Conservation (phyloP, 2,329 filamentous ascomycete genomes). For the Bipolaris oryzae region DNA sequence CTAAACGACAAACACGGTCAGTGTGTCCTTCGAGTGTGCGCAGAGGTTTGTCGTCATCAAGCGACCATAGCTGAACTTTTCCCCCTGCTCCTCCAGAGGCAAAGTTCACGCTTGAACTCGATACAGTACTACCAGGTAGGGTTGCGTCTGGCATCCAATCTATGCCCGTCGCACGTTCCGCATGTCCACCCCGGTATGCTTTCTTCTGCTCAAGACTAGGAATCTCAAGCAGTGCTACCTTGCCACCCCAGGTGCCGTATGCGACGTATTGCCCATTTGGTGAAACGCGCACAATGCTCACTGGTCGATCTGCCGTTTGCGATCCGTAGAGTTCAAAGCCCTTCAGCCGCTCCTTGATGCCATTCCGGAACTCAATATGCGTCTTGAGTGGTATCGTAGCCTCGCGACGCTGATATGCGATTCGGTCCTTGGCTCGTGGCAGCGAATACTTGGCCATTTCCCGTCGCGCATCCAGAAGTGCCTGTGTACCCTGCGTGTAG, state of each 20-base stretch:
- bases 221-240: slow-evolving; percentile 83
- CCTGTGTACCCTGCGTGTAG: slow-evolving; percentile 81
- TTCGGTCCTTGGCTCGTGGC: slow-evolving; percentile 76
- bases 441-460: slow-evolving; percentile 84
- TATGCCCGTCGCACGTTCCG: slow-evolving; percentile 85
- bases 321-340: slow-evolving; percentile 91
- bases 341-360: slow-evolving; percentile 79
- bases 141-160: slow-evolving; percentile 89
- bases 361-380: slow-evolving; percentile 90
- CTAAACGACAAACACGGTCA: slow-evolving; percentile 86
- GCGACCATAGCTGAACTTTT: slow-evolving; percentile 86
- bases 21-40: slow-evolving; percentile 82
- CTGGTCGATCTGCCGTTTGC: slow-evolving; percentile 87
- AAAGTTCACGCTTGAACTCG: slow-evolving; percentile 76
- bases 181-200: slow-evolving; percentile 78
- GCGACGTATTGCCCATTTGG: slow-evolving; percentile 84
- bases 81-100: slow-evolving; percentile 91
- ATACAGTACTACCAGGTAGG: slow-evolving; percentile 71
- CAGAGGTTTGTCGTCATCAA: slow-evolving; percentile 83
- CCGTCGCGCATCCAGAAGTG: slow-evolving; percentile 75
- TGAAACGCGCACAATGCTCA: slow-evolving; percentile 90
- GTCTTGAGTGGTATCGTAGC: slow-evolving; percentile 82
- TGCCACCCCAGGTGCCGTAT: slow-evolving; percentile 90
- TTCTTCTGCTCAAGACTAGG: slow-evolving; percentile 79
- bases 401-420: slow-evolving; percentile 79